Evolutionary conservation across 2,329 filamentous ascomycete genomes (phyloP), one percentile per base, ranked within the genome.

Genomic region (Arthrobotrys musiformis): DNA sequence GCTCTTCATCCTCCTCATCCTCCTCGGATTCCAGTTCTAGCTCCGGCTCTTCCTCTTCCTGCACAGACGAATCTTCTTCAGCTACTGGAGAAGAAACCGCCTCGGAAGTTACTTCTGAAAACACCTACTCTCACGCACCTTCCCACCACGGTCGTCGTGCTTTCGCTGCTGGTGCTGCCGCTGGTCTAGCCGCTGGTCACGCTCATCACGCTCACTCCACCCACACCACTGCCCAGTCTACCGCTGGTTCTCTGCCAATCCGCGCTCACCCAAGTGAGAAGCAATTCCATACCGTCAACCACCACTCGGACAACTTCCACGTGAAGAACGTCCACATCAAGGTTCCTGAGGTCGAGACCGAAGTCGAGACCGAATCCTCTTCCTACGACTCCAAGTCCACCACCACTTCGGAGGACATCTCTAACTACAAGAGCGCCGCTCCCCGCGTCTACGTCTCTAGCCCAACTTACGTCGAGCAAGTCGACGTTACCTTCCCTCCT

Each of bases 321-420:
- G 70, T 72, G 60, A 77, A 83, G 81, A 79, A 80, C 80, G 82
- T 82, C 82, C 79, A 84, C 81, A 74, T 76, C 46, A 48, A 70
- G 24, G 64, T 66, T 54, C 52, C 37, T 66, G 70, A 80, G 37
- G 17, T 66, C 54, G 52, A 78, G 46, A 33, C 67, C 48, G 63
- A 78, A 30, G 22, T 26, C 74, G 70, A 66, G 42, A 76, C 60
- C 56, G 66, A 76, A 44, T 68, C 60, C 50, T 67, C 64, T 63
- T 67, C 61, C 37, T 77, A 63, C 70, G 62, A 67, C 35, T 54
- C 78, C 48, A 58, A 70, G 56, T 79, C 79, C 42, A 70, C 70
- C 70, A 40, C 64, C 56, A 66, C 68, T 7, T 61, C 68, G 50
- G 72, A 69, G 22, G 54, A 70, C 48, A 24, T 66, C 30, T 37